Base-by-base conservation (phyloP, 2,329 filamentous ascomycete genomes). In the Decorospora gaudefroyi region DNA sequence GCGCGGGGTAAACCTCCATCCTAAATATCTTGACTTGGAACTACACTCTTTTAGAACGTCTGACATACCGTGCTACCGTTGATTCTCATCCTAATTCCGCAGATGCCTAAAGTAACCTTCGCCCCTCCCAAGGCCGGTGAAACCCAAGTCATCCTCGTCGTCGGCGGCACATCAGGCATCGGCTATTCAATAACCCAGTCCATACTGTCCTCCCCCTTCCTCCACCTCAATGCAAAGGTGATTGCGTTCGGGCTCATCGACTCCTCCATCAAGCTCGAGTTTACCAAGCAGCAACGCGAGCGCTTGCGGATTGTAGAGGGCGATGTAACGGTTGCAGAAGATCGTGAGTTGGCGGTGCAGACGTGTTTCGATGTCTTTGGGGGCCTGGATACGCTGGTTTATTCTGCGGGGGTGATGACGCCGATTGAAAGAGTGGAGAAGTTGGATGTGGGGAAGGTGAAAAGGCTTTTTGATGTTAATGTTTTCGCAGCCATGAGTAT, bases 401-500 rank as follows among this genome's bases (percentile, higher is more conserved):
- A 61, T 27, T 56, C 47, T 23, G 61, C 59, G 1, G 57, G 57
- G 1, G 40, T 60, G 9, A 59, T 64, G 9, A 59, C 49, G 4
- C 61, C 59, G 2, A 60, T 62, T 19, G 47, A 56, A 29, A 27
- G 48, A 12, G 42, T 60, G 3, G 55, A 59, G 16, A 53, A 58
- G 8, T 8, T 62, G 15, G 38, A 60, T 27, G 40, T 62, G 0
- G 48, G 52, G 9, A 51, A 42, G 6, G 46, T 55, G 6, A 55
- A 60, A 29, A 43, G 17, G 25, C 45, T 51, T 7, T 62, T 53
- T 34, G 59, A 57, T 23, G 52, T 61, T 13, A 62, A 64, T 43
- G 52, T 62, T 16, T 62, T 64, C 23, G 61, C 59, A 7, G 51
- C 54, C 3, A 57, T 61, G 46, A 52, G 41, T 3, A 61, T 62